Base-by-base conservation (phyloP, 2,329 filamentous ascomycete species). In the Ascochyta koolunga region DNA sequence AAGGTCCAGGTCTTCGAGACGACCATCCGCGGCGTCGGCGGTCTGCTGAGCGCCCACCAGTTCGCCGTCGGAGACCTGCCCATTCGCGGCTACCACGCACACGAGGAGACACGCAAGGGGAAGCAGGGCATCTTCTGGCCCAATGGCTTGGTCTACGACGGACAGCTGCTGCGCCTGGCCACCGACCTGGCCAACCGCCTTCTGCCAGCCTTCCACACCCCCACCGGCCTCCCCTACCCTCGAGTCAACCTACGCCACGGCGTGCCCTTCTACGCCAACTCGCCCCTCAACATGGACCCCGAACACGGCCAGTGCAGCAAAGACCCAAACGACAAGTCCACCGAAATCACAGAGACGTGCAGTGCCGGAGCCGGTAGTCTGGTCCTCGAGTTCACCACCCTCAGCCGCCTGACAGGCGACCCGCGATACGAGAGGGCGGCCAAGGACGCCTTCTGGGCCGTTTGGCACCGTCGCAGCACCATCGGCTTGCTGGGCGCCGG, bases 1-100 rank as follows among this genome's bases (percentile, higher is more conserved):
- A 99, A 98, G 76, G 95, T 99, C 2, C 93, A 99, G 77, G 91
- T 99, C 33, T 99, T 99, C 69, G 95, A 99, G 79, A 98, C 93
- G 0, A 93, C 96, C 31, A 99, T 99, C 64, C 85, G 95, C 54
- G 95, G 93, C 15, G 85, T 96, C 39, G 95, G 95, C 13, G 95
- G 95, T 0, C 79, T 99, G 51, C 78, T 99, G 61, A 97, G 93
- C 68, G 92, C 93, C 2, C 95, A 99, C 77, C 79, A 97, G 36
- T 99, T 99, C 73, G 93, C 95, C 11, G 82, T 92, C 19, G 95
- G 93, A 29, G 92, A 96, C 52, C 77, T 99, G 50, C 95, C 95
- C 0, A 96, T 98, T 50, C 79, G 82, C 13, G 89, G 89, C 32
- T 97, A 97, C 70, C 69, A 83, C 2, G 85, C 90, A 3, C 55